Percentiles rank a stretch among this genome's conserved stretches.
Conservation (phyloP, 2,329 filamentous ascomycete genomes). For the Venturia oleaginea region DNA sequence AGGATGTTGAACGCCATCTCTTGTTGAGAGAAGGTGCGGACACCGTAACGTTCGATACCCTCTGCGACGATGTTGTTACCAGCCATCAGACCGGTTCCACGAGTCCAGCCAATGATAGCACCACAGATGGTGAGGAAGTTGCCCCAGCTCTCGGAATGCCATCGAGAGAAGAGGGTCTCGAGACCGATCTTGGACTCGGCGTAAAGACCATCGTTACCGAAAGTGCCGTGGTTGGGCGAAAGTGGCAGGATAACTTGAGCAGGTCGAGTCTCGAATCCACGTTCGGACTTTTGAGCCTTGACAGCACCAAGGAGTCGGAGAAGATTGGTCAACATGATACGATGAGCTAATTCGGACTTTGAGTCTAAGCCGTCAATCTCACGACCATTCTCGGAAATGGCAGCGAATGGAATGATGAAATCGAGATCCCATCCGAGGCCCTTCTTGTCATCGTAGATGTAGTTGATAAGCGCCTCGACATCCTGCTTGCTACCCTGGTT, state of each 20-base stretch:
- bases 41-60: constrained; percentile 90
- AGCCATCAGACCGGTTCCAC: constrained; percentile 94
- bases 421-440: constrained; percentile 98
- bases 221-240: constrained; percentile 96
- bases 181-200: constrained; percentile 95
- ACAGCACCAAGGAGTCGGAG: constrained; percentile 82
- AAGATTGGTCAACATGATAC: constrained; percentile 98
- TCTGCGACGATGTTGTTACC: constrained; percentile 97
- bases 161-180: constrained; percentile 96
- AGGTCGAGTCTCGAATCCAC: constrained; percentile 87
- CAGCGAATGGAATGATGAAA: constrained; percentile 90
- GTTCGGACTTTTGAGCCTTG: constrained; percentile 80
- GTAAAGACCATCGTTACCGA: constrained; percentile 95
- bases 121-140: constrained; percentile 98
- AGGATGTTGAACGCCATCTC: constrained; percentile 99
- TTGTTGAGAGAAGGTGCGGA: constrained; percentile 96
- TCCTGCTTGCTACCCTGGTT: constrained; percentile 99
- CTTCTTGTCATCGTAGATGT: constrained; percentile 94
- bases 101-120: constrained; percentile 98
- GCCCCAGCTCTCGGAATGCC: constrained; percentile 95
- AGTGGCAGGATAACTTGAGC: constrained; percentile 93
- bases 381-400: constrained; percentile 94
- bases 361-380: constrained; percentile 96
- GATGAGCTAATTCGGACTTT: constrained; percentile 93
- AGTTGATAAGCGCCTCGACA: constrained; percentile 84